These are phyloP conservation scores for Phylloboletellus chloephorus DNA, from an alignment of 1,284 basidiomycete genomes.

Conservation along the genomic window DNA sequence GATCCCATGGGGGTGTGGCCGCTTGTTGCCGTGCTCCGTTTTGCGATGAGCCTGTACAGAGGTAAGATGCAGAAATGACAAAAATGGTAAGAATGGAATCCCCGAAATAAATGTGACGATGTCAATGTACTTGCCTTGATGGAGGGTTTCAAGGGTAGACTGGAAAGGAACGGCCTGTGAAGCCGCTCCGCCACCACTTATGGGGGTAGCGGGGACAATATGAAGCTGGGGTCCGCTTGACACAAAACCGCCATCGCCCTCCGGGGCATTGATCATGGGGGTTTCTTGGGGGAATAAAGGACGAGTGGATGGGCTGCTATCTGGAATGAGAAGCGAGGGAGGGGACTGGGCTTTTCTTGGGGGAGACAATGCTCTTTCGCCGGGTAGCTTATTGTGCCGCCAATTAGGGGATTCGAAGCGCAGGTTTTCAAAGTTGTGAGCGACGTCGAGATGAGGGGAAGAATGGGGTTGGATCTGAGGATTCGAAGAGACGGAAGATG, in stretches of 20 bases:
- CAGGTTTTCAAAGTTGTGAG: slow-evolving; percentile 54
- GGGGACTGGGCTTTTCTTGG: slow-evolving; percentile 59
- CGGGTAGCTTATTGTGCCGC: slow-evolving; percentile 45
- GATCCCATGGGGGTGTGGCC: slow-evolving; percentile 33
- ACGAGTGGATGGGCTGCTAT: slow-evolving; percentile 32
- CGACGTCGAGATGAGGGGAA: slow-evolving; percentile 52
- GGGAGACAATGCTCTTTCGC: slow-evolving; percentile 39
- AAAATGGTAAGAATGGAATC: slow-evolving; percentile 29
- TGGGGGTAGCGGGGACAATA: slow-evolving; percentile 76
- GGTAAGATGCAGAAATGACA: slow-evolving; percentile 21
- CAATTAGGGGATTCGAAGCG: slow-evolving; percentile 61
- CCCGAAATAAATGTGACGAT: slow-evolving; percentile 30
- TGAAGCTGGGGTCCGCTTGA: slow-evolving; percentile 56
- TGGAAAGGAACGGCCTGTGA: slow-evolving; percentile 47
- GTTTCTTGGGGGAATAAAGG: slow-evolving; percentile 30
- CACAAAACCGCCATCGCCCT: slow-evolving; percentile 49
- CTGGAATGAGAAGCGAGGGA: slow-evolving; percentile 64
- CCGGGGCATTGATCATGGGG: slow-evolving; percentile 64
- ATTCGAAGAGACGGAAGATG: slow-evolving; percentile 60
- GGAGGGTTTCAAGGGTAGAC: slow-evolving; percentile 40
- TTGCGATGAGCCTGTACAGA: slow-evolving; percentile 31
- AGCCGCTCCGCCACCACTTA: slow-evolving; percentile 53
- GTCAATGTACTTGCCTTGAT: slow-evolving; percentile 44
- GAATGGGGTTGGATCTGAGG: slow-evolving; percentile 35
- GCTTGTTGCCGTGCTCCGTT: slow-evolving; percentile 30